Base-by-base conservation (phyloP, 2,329 filamentous ascomycete species). In the Beauveria scarabaeidicola region DNA sequence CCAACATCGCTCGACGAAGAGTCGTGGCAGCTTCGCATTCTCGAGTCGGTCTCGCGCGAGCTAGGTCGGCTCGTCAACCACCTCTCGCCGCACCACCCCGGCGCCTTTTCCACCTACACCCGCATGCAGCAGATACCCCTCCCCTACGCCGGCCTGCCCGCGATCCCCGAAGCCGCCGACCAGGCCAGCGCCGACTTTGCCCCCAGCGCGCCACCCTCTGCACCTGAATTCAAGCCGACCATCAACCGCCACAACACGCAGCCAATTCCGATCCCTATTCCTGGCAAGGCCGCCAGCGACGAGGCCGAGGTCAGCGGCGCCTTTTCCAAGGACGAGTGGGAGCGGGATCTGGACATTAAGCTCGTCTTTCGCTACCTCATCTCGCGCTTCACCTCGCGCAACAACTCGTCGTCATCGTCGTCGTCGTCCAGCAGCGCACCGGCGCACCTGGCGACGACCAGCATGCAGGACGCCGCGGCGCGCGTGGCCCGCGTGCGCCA, bases 301-400 rank as follows among this genome's bases (percentile, higher is more conserved):
- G 63, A 64, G n/a, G 48, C 46, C 36, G 66, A 64, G 36, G 59
- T 69, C 64, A 63, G 64, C 50, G 68, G 69, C 47, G 61, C 71
- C 0, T 85, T 85, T 63, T 83, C 81, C 1, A 79, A 90, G 66
- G 89, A 94, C 40, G 94, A 96, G 69, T 99, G 94, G 94, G 92
- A 97, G 73, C 86, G 88, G 62, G 90, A 96, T 58, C 81, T 97
- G 5, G 92, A 97, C 68, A 84, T 97, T 64, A 89, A 89, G 69
- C 88, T 96, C 71, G 89, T 97, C 38, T 97, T 97, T 76, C 85
- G 87, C 52, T 97, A 94, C 69, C 80, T 96, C 32, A 84, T 87
- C 61, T 88, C 84, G 19, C 86, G 90, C 61, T 93, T 96, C 71
- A 78, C 84, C 61, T 77, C 82, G 17, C 75, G 77, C 7, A 70